Evolutionary conservation across 805 yeast genomes (phyloP).

Genomic region (Pichia ethanolica): DNA sequence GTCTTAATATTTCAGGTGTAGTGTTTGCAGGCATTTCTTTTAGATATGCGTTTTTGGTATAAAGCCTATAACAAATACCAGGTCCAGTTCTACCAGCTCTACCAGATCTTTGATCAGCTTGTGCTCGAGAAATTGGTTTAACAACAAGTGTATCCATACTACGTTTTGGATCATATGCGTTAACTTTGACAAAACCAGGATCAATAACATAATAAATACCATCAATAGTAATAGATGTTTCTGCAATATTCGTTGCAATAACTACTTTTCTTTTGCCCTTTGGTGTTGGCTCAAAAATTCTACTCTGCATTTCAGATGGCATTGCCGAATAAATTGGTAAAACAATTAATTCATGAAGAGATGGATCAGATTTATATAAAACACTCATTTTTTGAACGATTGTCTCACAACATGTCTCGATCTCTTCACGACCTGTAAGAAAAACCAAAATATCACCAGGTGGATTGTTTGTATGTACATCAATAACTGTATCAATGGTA

Average conservation of each 20-base stretch:
- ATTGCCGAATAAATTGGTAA: slow-evolving; percentile 87
- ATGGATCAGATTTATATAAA: slow-evolving; percentile 42
- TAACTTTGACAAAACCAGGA: slow-evolving; percentile 90
- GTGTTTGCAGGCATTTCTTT: slow-evolving; percentile 75
- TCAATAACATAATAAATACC: slow-evolving; percentile 89
- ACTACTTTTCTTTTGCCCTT: slow-evolving; percentile 78
- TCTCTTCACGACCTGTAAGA: slow-evolving; percentile 90
- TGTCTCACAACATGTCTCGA: slow-evolving; percentile 80
- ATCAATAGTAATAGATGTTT: slow-evolving; percentile 92
- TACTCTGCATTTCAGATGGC: slow-evolving; percentile 84
- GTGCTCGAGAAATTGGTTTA: slow-evolving; percentile 87
- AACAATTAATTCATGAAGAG: slow-evolving; percentile 59
- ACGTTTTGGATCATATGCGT: slow-evolving; percentile 76
- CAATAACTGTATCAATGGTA: slow-evolving; percentile 75
- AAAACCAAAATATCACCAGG: slow-evolving; percentile 78
- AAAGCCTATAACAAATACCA: slow-evolving; percentile 88
- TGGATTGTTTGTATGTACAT: slow-evolving; percentile 74
- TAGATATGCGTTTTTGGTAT: slow-evolving; percentile 72
- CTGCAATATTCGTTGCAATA: slow-evolving; percentile 94
- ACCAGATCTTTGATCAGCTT: slow-evolving; percentile 92
- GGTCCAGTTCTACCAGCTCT: slow-evolving; percentile 98
- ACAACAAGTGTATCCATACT: slow-evolving; percentile 88
- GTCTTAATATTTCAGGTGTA: slow-evolving; percentile 86
- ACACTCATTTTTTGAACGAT: slow-evolving; percentile 55
- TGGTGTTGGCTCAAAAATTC: slow-evolving; percentile 87